Evolutionary conservation across 2,329 filamentous ascomycete species (phyloP).

Genomic region (Volutella citrinella): DNA sequence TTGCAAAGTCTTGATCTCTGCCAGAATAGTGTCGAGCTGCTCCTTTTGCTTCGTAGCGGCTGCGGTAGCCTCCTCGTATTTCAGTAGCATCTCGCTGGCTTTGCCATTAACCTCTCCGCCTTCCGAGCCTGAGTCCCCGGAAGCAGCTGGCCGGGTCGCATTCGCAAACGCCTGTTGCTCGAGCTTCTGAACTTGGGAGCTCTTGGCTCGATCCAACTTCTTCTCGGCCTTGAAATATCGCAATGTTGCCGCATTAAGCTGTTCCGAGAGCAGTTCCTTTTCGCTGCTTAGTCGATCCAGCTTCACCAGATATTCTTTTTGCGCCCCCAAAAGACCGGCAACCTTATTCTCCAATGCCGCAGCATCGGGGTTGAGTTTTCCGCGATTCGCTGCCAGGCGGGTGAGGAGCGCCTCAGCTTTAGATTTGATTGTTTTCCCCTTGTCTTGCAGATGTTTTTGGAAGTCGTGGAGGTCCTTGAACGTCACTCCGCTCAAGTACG

Average conservation of each 20-base stretch:
- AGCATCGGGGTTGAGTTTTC: conserved; percentile 63
- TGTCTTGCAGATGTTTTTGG: conserved; percentile 73
- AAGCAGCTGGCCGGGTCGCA: conserved; percentile 47
- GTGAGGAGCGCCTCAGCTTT: conserved; percentile 69
- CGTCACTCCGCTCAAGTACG: conserved; percentile 55
- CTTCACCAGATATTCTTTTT: conserved; percentile 78
- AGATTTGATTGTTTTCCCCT: conserved; percentile 71
- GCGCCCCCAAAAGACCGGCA: conserved; percentile 69
- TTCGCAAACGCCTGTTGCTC: conserved; percentile 84
- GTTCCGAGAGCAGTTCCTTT: conserved; percentile 80
- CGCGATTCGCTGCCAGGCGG: conserved; percentile 49
- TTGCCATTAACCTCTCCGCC: conserved; percentile 52
- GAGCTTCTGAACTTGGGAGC: conserved; percentile 83
- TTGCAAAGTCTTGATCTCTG: conserved; percentile 70
- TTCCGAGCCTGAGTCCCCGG: conserved; percentile 46
- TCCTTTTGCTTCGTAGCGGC: conserved; percentile 81
- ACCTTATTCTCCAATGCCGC: conserved; percentile 72
- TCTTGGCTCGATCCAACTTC: conserved; percentile 86
- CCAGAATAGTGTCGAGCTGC: conserved; percentile 75
- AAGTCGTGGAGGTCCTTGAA: conserved; percentile 71
- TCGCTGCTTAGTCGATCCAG: conserved; percentile 73
- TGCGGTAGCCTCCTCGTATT: conserved; percentile 75
- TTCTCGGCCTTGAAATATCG: conserved; percentile 95
- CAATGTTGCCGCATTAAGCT: conserved; percentile 82
- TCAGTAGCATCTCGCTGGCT: conserved; percentile 67